These are phyloP conservation scores for Delonix regia DNA, from an alignment of 306 rosid species.

Conservation along the genomic window DNA sequence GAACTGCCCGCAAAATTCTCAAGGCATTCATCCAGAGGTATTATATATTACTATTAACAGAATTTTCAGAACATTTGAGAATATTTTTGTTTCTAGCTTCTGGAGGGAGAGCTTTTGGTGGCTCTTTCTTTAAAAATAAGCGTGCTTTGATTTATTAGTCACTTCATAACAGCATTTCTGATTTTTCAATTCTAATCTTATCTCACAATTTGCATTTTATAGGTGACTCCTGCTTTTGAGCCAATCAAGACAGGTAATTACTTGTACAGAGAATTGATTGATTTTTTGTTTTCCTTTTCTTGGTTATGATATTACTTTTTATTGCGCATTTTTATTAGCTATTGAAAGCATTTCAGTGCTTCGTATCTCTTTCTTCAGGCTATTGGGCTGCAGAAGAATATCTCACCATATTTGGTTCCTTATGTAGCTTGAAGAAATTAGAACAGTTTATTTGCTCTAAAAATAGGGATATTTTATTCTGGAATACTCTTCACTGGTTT, in stretches of 20 bases:
- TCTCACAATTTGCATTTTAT: slow-evolving; percentile 26
- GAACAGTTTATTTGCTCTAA: neutral
- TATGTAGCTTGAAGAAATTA: neutral
- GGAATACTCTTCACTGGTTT: slow-evolving; percentile 4
- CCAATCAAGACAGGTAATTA: slow-evolving; percentile 42
- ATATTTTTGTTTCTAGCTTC: slow-evolving; percentile 3
- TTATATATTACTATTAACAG: slow-evolving; percentile 19
- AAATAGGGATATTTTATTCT: neutral
- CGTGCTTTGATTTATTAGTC: slow-evolving; percentile 16
- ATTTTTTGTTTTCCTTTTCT: neutral
- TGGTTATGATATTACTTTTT: neutral
- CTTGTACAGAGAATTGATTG: slow-evolving; percentile 9
- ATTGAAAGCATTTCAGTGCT: slow-evolving; percentile 2
- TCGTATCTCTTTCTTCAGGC: neutral
- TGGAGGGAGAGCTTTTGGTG: neutral
- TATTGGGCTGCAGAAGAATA: neutral
- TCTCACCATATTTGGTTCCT: neutral
- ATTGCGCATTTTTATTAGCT: neutral
- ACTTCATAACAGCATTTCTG: neutral
- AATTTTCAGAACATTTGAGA: neutral
- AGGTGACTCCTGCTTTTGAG: slow-evolving; percentile 53
- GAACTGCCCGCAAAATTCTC: slow-evolving; percentile 64
- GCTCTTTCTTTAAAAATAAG: neutral
- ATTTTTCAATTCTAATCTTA: slow-evolving; percentile 9
- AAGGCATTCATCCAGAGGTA: slow-evolving; percentile 65